Evolutionary conservation across 2,329 filamentous ascomycete genomes (phyloP).

Genomic region (Penicillium sp.): DNA sequence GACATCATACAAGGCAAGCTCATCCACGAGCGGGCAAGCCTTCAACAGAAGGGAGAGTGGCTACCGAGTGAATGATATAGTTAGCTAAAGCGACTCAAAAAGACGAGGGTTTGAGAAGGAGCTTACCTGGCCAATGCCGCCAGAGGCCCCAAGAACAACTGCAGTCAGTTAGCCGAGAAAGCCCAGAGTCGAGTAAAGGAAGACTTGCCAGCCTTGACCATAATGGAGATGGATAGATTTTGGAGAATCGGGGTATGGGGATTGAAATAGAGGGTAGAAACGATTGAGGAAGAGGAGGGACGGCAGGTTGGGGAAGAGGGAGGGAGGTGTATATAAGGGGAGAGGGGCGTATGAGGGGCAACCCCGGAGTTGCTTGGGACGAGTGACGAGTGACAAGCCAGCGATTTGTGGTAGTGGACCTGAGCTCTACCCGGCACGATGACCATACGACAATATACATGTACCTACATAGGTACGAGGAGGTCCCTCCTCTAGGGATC

Average conservation of each 20-base stretch:
- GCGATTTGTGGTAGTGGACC: no score
- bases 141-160: constrained; percentile 90
- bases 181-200: neutral
- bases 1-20: constrained; percentile 98
- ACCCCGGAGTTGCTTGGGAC: constrained; percentile 8
- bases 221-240: constrained; percentile 40
- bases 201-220: constrained; percentile 49
- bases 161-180: constrained; percentile 7
- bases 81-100: constrained; percentile 1
- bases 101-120: neutral
- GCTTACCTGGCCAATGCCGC: constrained; percentile 94
- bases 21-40: constrained; percentile 78
- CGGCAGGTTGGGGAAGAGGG: constrained; percentile 8
- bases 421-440: no score
- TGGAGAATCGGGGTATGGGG: no score
- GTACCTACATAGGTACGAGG: no score
- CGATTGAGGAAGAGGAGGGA: neutral
- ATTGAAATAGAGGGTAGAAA: constrained; percentile 5
- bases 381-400: neutral
- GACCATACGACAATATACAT: no score
- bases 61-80: constrained; percentile 53
- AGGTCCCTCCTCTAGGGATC: no score
- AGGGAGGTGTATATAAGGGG: neutral
- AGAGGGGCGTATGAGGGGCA: constrained; percentile 18
- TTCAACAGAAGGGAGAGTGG: constrained; percentile 96